Evolutionary conservation across 78 protist genomes (phyloP).

Genomic region (Planoprotostelium fungivorum): DNA sequence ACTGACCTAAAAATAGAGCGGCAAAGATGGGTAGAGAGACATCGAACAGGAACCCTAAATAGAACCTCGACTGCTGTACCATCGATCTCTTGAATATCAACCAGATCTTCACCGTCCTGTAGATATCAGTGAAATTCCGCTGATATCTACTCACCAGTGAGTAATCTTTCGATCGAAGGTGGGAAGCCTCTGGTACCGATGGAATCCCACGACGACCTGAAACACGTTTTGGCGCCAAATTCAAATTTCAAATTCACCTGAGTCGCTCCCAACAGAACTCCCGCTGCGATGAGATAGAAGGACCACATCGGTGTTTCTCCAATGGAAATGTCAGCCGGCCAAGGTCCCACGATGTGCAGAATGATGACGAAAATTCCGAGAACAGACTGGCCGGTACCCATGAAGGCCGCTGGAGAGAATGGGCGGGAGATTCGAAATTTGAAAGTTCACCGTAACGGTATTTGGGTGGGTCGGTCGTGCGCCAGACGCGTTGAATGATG

Average conservation of each 20-base stretch:
- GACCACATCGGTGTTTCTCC: background rate
- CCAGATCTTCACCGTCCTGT: background rate
- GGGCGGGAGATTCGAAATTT: background rate
- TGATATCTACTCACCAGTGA: background rate
- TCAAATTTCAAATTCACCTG: background rate
- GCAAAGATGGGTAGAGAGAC: constrained; percentile 3
- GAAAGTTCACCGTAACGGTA: background rate
- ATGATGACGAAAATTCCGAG: background rate
- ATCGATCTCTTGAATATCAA: background rate
- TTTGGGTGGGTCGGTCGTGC: background rate
- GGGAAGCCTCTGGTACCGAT: constrained; percentile 2
- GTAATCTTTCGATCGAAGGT: constrained; percentile 1
- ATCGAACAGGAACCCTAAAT: constrained; percentile 5
- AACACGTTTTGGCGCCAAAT: background rate
- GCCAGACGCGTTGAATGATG: background rate
- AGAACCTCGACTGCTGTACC: constrained; percentile 7
- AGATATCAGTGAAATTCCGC: background rate
- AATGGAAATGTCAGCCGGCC: background rate
- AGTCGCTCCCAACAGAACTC: background rate
- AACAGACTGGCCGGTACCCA: background rate
- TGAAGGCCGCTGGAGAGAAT: background rate
- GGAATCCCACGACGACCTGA: background rate
- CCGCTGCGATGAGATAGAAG: background rate
- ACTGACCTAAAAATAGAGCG: background rate
- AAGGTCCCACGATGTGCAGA: background rate